These are phyloP conservation scores for Rhizopogon hawkerae DNA, from an alignment of 1,284 basidiomycete genomes.

Conservation along the genomic window DNA sequence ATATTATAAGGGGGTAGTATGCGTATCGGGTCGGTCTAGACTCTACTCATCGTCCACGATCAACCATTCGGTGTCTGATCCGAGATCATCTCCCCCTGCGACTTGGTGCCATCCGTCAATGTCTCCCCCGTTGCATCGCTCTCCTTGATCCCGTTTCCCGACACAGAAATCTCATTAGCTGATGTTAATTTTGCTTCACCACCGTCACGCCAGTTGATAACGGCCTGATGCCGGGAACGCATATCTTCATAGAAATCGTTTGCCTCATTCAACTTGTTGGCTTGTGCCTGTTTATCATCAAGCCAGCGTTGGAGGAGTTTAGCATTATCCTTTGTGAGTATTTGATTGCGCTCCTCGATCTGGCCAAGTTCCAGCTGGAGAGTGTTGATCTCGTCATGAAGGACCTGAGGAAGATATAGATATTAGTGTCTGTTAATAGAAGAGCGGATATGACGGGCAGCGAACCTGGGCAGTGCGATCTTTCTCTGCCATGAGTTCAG, in stretches of 20 bases:
- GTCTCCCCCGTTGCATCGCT: constrained; percentile 39
- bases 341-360: constrained; percentile 80
- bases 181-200: constrained; percentile 20
- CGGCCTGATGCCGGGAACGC: constrained; percentile 57
- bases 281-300: constrained; percentile 88
- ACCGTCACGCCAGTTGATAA: constrained; percentile 45
- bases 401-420: constrained; percentile 44
- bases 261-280: constrained; percentile 91
- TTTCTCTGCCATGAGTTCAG: constrained; percentile 80
- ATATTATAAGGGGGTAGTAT: constrained; percentile 13
- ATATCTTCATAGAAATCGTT: constrained; percentile 79
- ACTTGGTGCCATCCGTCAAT: constrained; percentile 67
- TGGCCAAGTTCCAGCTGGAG: constrained; percentile 85
- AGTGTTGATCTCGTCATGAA: constrained; percentile 91
- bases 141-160: constrained; percentile 65
- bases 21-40: constrained; percentile 11
- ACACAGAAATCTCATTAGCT: constrained; percentile 29
- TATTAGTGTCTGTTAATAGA: not conserved
- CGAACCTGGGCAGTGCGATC: constrained; percentile 78
- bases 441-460: constrained; percentile 13
- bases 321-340: constrained; percentile 86
- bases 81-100: constrained; percentile 56
- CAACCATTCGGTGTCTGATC: constrained; percentile 84
- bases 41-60: constrained; percentile 44
- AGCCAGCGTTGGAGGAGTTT: constrained; percentile 92